Base-by-base conservation (phyloP, 345 rosid genomes). In the Melaleuca quinquenervia region DNA sequence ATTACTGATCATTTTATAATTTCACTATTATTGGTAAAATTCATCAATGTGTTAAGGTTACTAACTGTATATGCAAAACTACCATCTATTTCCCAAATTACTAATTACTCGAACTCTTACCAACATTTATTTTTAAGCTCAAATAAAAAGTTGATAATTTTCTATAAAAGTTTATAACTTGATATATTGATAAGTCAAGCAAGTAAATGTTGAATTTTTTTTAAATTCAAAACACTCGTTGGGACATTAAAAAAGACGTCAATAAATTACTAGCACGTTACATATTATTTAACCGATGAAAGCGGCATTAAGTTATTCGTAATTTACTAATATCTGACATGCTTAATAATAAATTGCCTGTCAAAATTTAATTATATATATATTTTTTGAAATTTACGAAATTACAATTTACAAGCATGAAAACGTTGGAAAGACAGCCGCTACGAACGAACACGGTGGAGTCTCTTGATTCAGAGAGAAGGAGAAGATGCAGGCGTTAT, bases 401-500 rank as follows among this genome's bases (percentile, higher is more conserved):
- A 70, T 32, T 70, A n/a, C n/a, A n/a, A n/a, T n/a, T n/a, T n/a
- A 32, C 24, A 32, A 18, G 48, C 48, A 32, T 18, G 78, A 70
- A 70, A 70, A 70, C 45, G 8, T 8, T 70, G 8, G 78, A 8
- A 45, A 16, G 78, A 8, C 78, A 0, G 45, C 32, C 24, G 11
- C 48, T 70, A 9, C 78, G 24, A 70, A 18, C 78, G 78, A 10
- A 18, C 78, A 32, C 12, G 78, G 21, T 21, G 20, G 20, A n/a
- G 41, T 50, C 49, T 52, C 62, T 70, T 32, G 78, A 70, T 70
- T 70, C 78, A 41, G 6, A 1, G 48, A 20, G 52, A 44, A 51
- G 4, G 41, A 41, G 90, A 87, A 84, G 87, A 91, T 91, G 93
- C 49, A 88, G 91, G 88, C 54, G 90, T 90, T 91, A 86, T 91